Conservation (phyloP, 2,329 filamentous ascomycete genomes). For the Arachnomyces sp. region DNA sequence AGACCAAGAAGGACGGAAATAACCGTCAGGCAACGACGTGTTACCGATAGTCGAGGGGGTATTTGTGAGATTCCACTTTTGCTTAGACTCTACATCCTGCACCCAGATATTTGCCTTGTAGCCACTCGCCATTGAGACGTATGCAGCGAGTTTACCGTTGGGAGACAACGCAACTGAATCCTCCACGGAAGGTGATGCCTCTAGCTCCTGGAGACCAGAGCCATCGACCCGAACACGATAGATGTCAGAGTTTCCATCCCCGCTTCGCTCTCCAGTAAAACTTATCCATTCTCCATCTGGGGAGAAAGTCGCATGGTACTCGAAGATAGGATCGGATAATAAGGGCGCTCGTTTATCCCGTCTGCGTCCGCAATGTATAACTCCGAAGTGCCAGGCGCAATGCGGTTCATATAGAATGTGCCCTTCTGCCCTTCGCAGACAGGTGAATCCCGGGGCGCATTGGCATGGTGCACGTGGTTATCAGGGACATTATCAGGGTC, state of each 20-base stretch:
- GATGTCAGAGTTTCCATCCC: constrained; percentile 36
- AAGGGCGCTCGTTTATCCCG: constrained; percentile 32
- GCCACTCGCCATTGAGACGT: constrained; percentile 33
- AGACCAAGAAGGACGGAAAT: no score
- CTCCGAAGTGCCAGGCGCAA: constrained; percentile 21
- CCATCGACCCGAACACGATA: constrained; percentile 33
- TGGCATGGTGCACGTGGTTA: no score
- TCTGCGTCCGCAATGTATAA: constrained; percentile 32
- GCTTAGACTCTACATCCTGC: constrained; percentile 30
- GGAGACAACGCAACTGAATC: constrained; percentile 33
- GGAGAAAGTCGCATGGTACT: constrained; percentile 36
- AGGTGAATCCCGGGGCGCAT: constrained; percentile 9
- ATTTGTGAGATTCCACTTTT: constrained; percentile 36
- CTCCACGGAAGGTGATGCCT: constrained; percentile 29
- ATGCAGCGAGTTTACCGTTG: constrained; percentile 31
- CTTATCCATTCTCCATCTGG: constrained; percentile 33
- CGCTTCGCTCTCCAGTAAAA: constrained; percentile 35
- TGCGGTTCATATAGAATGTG: constrained; percentile 32
- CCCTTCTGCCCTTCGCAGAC: constrained; percentile 12
- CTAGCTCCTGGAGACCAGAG: constrained; percentile 26
- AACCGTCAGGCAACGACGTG: constrained; percentile 23
- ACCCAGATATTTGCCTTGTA: constrained; percentile 37
- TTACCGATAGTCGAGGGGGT: constrained; percentile 17
- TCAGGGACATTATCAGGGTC: no score
- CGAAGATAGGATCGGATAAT: constrained; percentile 25